Evolutionary conservation across 2,329 filamentous ascomycete species (phyloP).

Genomic region (Sarocladiaceae sp.): DNA sequence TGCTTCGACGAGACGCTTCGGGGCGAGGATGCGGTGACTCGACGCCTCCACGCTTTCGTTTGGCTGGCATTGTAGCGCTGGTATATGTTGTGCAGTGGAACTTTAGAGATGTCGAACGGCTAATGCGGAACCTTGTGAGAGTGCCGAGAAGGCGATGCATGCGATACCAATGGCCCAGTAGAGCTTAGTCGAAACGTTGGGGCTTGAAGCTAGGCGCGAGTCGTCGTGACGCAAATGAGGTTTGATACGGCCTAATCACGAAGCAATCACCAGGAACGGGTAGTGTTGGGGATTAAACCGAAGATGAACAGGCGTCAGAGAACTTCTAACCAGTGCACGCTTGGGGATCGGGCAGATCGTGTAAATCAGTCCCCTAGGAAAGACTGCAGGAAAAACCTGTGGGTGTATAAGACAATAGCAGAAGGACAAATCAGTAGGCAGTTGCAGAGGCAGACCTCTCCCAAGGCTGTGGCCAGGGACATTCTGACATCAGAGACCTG

Average conservation of each 20-base stretch:
- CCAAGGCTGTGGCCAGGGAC: too few relatives aligned
- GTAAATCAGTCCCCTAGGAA: neutral
- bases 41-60: constrained; percentile 29
- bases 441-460: too few relatives aligned
- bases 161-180: too few relatives aligned
- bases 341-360: neutral
- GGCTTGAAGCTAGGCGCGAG: neutral
- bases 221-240: neutral
- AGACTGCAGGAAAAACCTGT: neutral
- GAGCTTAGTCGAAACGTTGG: neutral
- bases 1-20: constrained; percentile 22
- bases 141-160: neutral
- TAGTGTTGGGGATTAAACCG: too few relatives aligned
- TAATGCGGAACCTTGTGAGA: neutral
- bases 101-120: neutral
- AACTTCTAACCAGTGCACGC: too few relatives aligned
- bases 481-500: neutral
- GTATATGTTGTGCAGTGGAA: neutral
- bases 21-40: constrained; percentile 17
- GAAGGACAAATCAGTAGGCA: neutral
- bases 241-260: too few relatives aligned
- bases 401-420: too few relatives aligned
- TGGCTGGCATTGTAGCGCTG: constrained; percentile 27
- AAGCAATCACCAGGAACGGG: too few relatives aligned
- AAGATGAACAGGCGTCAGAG: too few relatives aligned